These are phyloP conservation scores for Tetracladium marchalianum DNA, from an alignment of 495 filamentous ascomycete species.

Conservation along the genomic window DNA sequence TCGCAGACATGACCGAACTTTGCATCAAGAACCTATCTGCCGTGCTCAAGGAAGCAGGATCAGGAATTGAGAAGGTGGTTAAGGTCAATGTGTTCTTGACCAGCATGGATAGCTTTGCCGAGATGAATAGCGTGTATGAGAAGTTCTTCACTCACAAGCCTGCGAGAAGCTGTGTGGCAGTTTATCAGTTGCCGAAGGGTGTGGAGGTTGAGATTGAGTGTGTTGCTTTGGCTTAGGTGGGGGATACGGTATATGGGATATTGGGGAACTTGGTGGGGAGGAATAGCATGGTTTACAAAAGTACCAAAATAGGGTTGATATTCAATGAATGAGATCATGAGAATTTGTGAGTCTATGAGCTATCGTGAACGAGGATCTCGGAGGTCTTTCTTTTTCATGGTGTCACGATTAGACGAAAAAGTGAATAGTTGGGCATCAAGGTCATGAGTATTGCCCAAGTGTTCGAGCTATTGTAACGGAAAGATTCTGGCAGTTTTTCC, in stretches of 20 bases:
- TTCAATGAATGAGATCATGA: too few species aligned
- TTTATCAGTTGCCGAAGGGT: constrained; percentile 53
- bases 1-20: constrained; percentile 64
- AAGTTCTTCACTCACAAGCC: constrained; percentile 80
- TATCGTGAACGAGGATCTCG: too few species aligned
- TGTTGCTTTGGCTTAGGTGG: constrained; percentile 42
- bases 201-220: constrained; percentile 70
- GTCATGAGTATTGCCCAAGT: too few species aligned
- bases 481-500: too few species aligned
- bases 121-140: constrained; percentile 70
- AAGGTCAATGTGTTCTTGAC: constrained; percentile 63
- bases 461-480: too few species aligned
- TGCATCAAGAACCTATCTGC: constrained; percentile 52
- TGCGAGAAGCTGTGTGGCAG: constrained; percentile 65
- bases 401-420: too few species aligned
- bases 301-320: too few species aligned
- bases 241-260: background rate
- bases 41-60: constrained; percentile 56
- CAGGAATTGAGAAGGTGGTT: constrained; percentile 52
- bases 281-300: too few species aligned
- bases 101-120: constrained; percentile 58
- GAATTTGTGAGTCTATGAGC: too few species aligned
- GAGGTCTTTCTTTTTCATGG: too few species aligned
- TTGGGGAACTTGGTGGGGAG: too few species aligned
- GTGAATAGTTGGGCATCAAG: too few species aligned